Percentiles rank a stretch among this genome's conserved stretches.
These are phyloP conservation scores for Metarhizium brunneum DNA, from an alignment of 2,329 filamentous ascomycete genomes.

Conservation along the genomic window DNA sequence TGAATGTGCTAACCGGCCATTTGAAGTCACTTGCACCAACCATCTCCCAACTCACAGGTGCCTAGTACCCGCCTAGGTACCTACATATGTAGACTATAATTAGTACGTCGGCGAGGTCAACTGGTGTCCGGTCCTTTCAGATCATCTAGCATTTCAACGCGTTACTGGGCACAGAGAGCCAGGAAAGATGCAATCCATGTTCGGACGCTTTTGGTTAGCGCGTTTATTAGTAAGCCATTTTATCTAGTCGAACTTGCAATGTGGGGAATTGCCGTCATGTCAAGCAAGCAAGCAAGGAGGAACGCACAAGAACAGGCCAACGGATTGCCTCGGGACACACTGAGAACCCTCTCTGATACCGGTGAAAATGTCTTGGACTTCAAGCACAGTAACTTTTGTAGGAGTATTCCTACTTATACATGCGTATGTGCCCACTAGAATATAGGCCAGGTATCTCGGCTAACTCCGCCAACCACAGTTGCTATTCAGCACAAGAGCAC, in stretches of 20 bases:
- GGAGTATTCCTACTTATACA: slow-evolving; percentile 76
- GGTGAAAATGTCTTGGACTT: slow-evolving; percentile 2
- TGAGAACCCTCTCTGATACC: not conserved
- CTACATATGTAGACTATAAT: too few relatives aligned
- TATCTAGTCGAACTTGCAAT: not conserved
- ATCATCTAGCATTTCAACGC: too few relatives aligned
- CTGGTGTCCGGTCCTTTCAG: too few relatives aligned
- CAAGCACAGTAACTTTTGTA: slow-evolving; percentile 1
- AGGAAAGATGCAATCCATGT: too few relatives aligned
- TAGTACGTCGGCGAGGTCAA: too few relatives aligned
- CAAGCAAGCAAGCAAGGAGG: not conserved
- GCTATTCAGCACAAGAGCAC: slow-evolving; percentile 94
- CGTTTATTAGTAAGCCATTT: not conserved
- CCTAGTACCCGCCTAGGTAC: too few relatives aligned
- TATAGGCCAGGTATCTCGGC: not conserved
- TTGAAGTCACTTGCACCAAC: too few relatives aligned
- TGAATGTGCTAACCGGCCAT: too few relatives aligned
- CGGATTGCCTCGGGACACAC: not conserved
- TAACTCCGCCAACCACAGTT: slow-evolving; percentile 43
- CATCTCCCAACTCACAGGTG: too few relatives aligned
- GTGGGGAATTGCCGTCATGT: not conserved
- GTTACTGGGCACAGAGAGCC: too few relatives aligned
- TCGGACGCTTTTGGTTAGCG: not conserved
- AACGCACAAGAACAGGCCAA: not conserved
- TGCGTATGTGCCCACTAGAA: slow-evolving; percentile 53